phyloP scores from a whole-genome alignment of 345 rosid species.

The Salix brachista region DNA sequence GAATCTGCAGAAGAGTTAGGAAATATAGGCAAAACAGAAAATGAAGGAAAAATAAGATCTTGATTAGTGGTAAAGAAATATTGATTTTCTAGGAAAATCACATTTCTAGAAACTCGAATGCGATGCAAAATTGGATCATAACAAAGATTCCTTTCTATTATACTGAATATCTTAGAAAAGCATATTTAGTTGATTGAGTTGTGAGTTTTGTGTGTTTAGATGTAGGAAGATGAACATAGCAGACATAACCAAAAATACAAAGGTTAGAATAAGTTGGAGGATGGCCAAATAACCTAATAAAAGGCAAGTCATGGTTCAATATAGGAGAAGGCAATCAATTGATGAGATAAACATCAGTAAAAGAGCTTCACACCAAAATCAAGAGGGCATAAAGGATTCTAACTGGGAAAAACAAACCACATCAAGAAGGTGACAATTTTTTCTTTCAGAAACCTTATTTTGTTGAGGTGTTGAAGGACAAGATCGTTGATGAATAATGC shows the following conservation, averaged over 20 bases:
- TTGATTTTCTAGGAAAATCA: neutral
- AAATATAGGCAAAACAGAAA: no score
- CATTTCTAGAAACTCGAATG: neutral
- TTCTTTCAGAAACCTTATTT: neutral
- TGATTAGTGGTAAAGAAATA: neutral
- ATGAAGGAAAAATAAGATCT: neutral
- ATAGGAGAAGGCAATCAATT: neutral
- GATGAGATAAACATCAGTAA: neutral
- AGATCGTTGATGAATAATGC: neutral
- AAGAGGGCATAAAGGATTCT: neutral
- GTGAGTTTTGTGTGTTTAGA: neutral
- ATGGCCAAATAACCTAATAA: neutral
- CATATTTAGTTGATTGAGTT: neutral
- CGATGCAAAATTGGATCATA: neutral
- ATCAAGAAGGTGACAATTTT: neutral
- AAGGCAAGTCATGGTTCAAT: neutral
- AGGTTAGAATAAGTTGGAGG: neutral
- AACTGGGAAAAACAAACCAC: fast-evolving
- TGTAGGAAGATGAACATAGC: neutral
- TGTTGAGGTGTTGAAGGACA: neutral
- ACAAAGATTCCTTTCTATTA: neutral
- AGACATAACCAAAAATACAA: neutral
- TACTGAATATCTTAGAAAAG: neutral
- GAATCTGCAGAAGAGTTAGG: neutral
- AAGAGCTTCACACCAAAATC: neutral